These are phyloP conservation scores for Xerophyta viscosa DNA, from an alignment of 106 monocot species.

Conservation along the genomic window DNA sequence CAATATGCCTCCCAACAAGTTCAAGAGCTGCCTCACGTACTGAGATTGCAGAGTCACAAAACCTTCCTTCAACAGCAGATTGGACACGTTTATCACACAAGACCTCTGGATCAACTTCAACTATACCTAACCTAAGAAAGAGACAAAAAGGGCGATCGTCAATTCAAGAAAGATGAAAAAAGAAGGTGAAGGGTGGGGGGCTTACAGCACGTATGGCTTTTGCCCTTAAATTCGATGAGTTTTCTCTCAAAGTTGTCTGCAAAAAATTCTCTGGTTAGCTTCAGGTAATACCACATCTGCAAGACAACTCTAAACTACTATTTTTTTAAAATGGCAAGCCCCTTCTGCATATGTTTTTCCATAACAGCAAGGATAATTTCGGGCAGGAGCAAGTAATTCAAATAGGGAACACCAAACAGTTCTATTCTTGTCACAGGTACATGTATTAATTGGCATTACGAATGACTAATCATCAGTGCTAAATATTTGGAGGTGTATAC, in stretches of 20 bases:
- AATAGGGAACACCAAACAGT: too few species aligned
- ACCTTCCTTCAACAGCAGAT: slow-evolving; percentile 94
- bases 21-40: slow-evolving; percentile 98
- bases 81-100: slow-evolving; percentile 93
- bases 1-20: slow-evolving; percentile 98
- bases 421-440: too few species aligned
- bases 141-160: too few species aligned
- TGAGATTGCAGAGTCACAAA: slow-evolving; percentile 97
- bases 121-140: slow-evolving; percentile 40
- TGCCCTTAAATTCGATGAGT: slow-evolving; percentile 81
- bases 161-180: not conserved
- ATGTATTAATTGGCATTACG: too few species aligned
- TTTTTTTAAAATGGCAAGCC: too few species aligned
- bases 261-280: slow-evolving; percentile 7
- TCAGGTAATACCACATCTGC: too few species aligned
- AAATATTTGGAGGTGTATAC: too few species aligned
- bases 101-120: slow-evolving; percentile 97
- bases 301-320: too few species aligned
- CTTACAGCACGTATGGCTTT: slow-evolving; percentile 97
- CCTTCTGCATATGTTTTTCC: too few species aligned
- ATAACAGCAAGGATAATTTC: too few species aligned
- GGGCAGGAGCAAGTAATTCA: too few species aligned
- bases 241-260: slow-evolving; percentile 97
- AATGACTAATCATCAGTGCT: too few species aligned
- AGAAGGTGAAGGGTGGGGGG: not conserved